Evolutionary conservation across 31 red algal genomes (phyloP).

Genomic region (Endocladia muricata): DNA sequence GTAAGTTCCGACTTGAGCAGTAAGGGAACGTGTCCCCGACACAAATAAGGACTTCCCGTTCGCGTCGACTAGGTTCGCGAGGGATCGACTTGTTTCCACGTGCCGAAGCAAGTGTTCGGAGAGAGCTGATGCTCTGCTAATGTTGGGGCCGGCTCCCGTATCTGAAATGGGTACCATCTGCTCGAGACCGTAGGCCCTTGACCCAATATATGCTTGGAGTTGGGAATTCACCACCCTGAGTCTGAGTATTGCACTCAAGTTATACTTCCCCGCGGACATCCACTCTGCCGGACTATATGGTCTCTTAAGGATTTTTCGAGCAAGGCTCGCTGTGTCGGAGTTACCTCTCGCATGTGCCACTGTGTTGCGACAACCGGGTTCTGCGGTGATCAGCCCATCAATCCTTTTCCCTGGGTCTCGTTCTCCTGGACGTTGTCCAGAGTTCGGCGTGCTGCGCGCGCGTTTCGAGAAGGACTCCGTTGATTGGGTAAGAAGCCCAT

Average conservation of each 20-base stretch:
- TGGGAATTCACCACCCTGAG: neutral
- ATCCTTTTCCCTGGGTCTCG: too few species aligned
- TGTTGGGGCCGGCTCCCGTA: neutral
- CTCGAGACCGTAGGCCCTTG: neutral
- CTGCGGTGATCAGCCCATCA: too few species aligned
- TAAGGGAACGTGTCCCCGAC: neutral
- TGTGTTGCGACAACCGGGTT: too few species aligned
- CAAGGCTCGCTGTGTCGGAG: too few species aligned
- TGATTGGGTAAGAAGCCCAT: too few species aligned
- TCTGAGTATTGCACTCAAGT: neutral
- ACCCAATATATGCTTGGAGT: neutral
- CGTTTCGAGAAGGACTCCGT: too few species aligned
- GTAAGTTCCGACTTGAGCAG: neutral
- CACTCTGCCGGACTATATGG: neutral
- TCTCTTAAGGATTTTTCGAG: too few species aligned
- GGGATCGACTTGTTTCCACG: neutral
- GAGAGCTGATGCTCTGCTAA: neutral
- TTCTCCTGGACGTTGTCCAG: too few species aligned
- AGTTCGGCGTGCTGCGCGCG: too few species aligned
- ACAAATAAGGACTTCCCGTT: neutral
- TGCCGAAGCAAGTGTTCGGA: neutral
- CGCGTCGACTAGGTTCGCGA: neutral
- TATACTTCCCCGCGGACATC: conserved; percentile 2
- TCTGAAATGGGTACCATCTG: neutral
- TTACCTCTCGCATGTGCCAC: too few species aligned